Evolutionary conservation across 805 yeast genomes (phyloP).

Genomic region (Zygosaccharomyces lentus): DNA sequence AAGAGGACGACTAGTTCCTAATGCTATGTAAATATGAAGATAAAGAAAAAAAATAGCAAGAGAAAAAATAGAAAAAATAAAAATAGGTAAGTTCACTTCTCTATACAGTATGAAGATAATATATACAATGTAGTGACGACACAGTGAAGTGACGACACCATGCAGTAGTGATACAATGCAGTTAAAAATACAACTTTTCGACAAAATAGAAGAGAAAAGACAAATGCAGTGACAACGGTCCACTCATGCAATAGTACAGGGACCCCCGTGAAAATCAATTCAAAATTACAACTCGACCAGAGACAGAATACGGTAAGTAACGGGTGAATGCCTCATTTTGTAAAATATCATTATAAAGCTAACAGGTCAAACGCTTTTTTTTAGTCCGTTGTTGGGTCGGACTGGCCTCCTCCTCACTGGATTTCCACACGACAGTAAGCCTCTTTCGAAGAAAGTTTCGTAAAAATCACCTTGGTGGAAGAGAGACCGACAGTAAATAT

Average conservation of each 20-base stretch:
- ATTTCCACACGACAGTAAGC: slow-evolving; percentile 4
- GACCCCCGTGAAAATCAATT: background rate
- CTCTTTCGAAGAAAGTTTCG: slow-evolving; percentile 10
- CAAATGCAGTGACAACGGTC: background rate
- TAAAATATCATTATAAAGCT: slow-evolving; percentile 6
- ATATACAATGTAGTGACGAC: background rate
- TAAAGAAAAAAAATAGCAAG: background rate
- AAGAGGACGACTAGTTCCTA: slow-evolving; percentile 1
- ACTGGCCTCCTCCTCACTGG: slow-evolving; percentile 7
- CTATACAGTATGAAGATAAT: background rate
- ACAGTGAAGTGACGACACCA: background rate
- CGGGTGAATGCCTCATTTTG: slow-evolving; percentile 1
- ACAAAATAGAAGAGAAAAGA: background rate
- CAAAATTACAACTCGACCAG: background rate
- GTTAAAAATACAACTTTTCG: slow-evolving; percentile 1
- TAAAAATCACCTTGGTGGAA: slow-evolving; percentile 5
- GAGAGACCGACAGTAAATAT: slow-evolving; percentile 11
- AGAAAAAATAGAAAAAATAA: background rate
- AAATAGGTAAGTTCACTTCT: background rate
- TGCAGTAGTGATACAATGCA: background rate
- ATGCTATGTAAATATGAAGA: background rate
- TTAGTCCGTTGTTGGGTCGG: background rate
- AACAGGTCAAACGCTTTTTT: slow-evolving; percentile 2
- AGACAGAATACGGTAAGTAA: background rate
- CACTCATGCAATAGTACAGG: background rate